Evolutionary conservation across 148 eudicot species (phyloP), one percentile per base, ranked within the genome.

Genomic region (Fagopyrum tataricum): DNA sequence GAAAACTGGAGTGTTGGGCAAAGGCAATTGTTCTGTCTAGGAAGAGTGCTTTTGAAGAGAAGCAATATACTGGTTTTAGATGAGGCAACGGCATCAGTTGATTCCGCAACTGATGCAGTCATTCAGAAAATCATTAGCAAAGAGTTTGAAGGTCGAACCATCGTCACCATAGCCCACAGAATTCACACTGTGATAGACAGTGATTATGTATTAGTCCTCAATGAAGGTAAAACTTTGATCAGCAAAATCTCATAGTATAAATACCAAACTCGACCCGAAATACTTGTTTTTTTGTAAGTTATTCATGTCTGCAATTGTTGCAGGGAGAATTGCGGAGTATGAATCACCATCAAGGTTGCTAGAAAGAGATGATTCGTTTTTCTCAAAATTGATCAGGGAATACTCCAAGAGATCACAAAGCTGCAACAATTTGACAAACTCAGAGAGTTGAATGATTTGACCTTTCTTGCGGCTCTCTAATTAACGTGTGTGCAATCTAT

Each of bases 281-380:
- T 21, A 13, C 18, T 21, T 11, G 14, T 40, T 31, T 21, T 42
- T 26, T 71, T 24, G 17, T 71, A n/a, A 10, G 14, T 13, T 15
- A 17, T 70, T 4, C 53, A 15, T 71, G 20, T 48, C 20, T 44
- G 37, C 17, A 71, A 26, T 21, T 68, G 49, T 53, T 41, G 23
- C 98, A 95, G 98, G 98, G 87, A 76, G 89, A 85, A 74, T 91
- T 47, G 96, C 96, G 17, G 98, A 95, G 80, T 95, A 83, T 66
- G 97, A 91, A 81, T 59, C 89, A 4, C 98, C 98, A 52, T 88
- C 92, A 56, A 91, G 81, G 81, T 89, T 95, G 76, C 81, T 95
- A 56, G 96, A 90, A 76, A 83, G 93, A 76, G 93, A 86, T 40
- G 88, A 90, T 76, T 91, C 97, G 5, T 88, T 87, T 87, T 95